Evolutionary conservation across 2,329 filamentous ascomycete genomes (phyloP).

Genomic region (Capronia coronata): DNA sequence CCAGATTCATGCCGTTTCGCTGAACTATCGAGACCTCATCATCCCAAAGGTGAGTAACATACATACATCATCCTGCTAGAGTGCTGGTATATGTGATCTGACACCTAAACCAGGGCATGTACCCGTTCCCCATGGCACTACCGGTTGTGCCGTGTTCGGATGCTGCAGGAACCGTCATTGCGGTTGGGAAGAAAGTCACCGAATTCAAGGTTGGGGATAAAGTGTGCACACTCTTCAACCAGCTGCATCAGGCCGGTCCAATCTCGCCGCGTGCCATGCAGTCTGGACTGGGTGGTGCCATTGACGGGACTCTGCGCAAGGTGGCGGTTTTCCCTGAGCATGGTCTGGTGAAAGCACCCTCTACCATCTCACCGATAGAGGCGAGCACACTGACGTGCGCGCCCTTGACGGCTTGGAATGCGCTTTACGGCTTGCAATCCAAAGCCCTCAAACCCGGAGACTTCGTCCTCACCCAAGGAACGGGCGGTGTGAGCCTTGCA

Average conservation of each 20-base stretch:
- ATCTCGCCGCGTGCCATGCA: constrained; percentile 27
- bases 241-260: constrained; percentile 29
- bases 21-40: constrained; percentile 46
- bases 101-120: constrained; percentile 34
- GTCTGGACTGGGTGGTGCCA: constrained; percentile 60
- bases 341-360: constrained; percentile 60
- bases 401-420: constrained; percentile 60
- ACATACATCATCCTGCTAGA: no score
- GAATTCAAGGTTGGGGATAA: constrained; percentile 53
- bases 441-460: constrained; percentile 48
- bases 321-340: constrained; percentile 62
- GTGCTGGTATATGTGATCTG: no score
- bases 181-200: constrained; percentile 51
- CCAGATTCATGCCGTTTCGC: constrained; percentile 47
- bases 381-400: constrained; percentile 55
- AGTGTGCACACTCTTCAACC: constrained; percentile 54
- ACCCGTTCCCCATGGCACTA: constrained; percentile 8
- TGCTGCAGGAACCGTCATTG: constrained; percentile 43
- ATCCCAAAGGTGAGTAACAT: background rate
- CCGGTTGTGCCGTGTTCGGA: constrained; percentile 40
- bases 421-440: constrained; percentile 46
- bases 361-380: constrained; percentile 49
- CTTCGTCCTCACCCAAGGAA: constrained; percentile 55
- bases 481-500: constrained; percentile 53
- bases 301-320: constrained; percentile 63